Evolutionary conservation across 1,139 yeast genomes (phyloP).

Genomic region (Saccharomyces hybrid): DNA sequence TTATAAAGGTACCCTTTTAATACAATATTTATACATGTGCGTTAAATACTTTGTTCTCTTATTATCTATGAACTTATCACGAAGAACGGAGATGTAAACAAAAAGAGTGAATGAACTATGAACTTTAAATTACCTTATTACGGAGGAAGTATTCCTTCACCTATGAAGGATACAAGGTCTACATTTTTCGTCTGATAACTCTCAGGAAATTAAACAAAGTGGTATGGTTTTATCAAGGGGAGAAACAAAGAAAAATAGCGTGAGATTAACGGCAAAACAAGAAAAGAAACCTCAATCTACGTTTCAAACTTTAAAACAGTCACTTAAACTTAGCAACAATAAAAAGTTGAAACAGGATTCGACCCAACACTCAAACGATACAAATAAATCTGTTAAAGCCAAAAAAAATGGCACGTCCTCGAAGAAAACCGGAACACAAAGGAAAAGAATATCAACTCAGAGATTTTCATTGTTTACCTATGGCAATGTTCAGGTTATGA

Average conservation of each 20-base stretch:
- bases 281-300: conserved; percentile 8
- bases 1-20: background rate
- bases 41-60: background rate
- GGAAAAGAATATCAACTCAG: conserved; percentile 27
- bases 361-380: background rate
- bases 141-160: background rate
- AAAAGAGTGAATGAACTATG: background rate
- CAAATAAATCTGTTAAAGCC: background rate
- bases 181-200: background rate
- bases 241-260: conserved; percentile 1
- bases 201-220: background rate
- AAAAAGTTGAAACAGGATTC: background rate
- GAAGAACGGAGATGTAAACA: background rate
- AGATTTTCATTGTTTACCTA: conserved; percentile 26
- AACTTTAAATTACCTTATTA: background rate
- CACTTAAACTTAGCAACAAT: conserved; percentile 4
- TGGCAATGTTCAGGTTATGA: conserved; percentile 22
- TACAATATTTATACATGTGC: background rate
- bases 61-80: background rate
- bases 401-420: background rate
- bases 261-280: background rate
- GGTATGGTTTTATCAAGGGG: background rate
- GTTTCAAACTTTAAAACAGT: conserved; percentile 7
- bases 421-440: conserved; percentile 7
- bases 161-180: background rate